A percentile compares a stretch with the other conserved stretches of the same genome.
phyloP scores from a whole-genome alignment of 1,139 yeast genomes.

The Wickerhamiella infanticola region DNA sequence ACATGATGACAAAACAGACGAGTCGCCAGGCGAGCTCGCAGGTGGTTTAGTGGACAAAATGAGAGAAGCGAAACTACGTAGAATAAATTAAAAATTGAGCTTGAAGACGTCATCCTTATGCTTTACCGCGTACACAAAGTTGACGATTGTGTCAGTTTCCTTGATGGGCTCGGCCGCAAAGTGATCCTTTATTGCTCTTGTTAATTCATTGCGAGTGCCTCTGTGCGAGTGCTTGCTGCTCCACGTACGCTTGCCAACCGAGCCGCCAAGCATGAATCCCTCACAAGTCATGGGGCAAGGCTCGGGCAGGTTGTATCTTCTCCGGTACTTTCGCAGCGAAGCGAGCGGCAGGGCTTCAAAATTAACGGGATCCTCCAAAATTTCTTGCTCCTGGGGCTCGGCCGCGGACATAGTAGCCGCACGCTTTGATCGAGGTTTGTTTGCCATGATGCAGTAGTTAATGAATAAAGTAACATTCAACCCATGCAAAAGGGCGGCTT shows the following conservation, averaged over 20 bases:
- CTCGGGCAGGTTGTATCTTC: slow-evolving; percentile 30
- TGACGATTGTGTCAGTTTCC: slow-evolving; percentile 66
- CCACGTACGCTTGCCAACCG: slow-evolving; percentile 49
- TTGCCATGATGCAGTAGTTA: background rate
- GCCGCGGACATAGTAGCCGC: background rate
- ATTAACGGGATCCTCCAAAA: slow-evolving; percentile 27
- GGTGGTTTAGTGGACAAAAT: background rate
- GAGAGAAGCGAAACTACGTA: background rate
- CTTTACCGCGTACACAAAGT: slow-evolving; percentile 59
- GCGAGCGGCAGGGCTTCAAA: slow-evolving; percentile 40
- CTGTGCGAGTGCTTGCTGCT: slow-evolving; percentile 31
- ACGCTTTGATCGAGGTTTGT: background rate
- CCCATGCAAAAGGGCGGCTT: too few relatives aligned
- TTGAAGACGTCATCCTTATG: slow-evolving; percentile 35
- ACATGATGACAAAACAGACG: slow-evolving; percentile 10
- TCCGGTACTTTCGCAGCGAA: slow-evolving; percentile 43
- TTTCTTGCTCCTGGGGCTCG: background rate
- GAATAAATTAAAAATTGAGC: slow-evolving; percentile 20
- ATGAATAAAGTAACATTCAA: too few relatives aligned
- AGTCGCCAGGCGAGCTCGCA: background rate
- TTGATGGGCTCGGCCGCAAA: slow-evolving; percentile 45
- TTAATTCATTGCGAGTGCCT: slow-evolving; percentile 40
- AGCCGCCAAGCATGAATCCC: slow-evolving; percentile 46
- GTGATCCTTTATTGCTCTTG: slow-evolving; percentile 44
- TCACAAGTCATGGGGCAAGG: slow-evolving; percentile 41